Evolutionary conservation across 371 early-diverging fungal species (phyloP).

Genomic region (Mortierella sp.): DNA sequence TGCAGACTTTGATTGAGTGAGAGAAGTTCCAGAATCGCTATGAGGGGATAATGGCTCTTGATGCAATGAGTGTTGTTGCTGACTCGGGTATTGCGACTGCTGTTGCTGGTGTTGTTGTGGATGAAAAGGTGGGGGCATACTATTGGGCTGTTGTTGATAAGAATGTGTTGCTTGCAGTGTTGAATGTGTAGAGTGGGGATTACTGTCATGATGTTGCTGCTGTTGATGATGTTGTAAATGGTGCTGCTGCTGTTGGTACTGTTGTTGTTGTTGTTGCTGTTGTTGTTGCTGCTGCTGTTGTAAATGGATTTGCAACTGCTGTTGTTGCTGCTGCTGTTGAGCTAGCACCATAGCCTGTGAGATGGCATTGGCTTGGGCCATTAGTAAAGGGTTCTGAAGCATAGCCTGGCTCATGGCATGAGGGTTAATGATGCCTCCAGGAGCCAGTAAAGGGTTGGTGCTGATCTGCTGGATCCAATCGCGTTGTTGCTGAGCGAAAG

Average conservation of each 20-base stretch:
- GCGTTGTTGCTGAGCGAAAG: conserved; percentile 20
- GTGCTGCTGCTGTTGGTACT: neutral
- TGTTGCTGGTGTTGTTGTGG: conserved; percentile 23
- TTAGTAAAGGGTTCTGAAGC: conserved; percentile 47
- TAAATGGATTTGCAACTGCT: conserved; percentile 19
- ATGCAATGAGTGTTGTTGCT: conserved; percentile 1
- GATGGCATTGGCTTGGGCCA: conserved; percentile 56
- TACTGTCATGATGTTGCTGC: neutral
- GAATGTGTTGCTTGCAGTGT: conserved; percentile 9
- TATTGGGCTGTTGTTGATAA: conserved; percentile 21
- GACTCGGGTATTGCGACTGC: conserved; percentile 6
- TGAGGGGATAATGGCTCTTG: conserved; percentile 26
- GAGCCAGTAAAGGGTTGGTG: conserved; percentile 41
- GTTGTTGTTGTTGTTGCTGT: neutral
- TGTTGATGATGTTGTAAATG: neutral
- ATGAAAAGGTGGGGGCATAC: conserved; percentile 23
- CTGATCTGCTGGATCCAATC: conserved; percentile 49
- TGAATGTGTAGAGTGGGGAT: conserved; percentile 5
- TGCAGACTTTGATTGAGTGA: conserved; percentile 8
- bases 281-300: conserved; percentile 14
- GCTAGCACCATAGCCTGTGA: conserved; percentile 56
- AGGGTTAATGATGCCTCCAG: conserved; percentile 45
- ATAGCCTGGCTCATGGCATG: conserved; percentile 56
- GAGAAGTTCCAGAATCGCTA: conserved; percentile 16
- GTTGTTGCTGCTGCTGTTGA: conserved; percentile 42